phyloP scores from a whole-genome alignment of 164 flowering plant genomes.

The Annona squamosa region DNA sequence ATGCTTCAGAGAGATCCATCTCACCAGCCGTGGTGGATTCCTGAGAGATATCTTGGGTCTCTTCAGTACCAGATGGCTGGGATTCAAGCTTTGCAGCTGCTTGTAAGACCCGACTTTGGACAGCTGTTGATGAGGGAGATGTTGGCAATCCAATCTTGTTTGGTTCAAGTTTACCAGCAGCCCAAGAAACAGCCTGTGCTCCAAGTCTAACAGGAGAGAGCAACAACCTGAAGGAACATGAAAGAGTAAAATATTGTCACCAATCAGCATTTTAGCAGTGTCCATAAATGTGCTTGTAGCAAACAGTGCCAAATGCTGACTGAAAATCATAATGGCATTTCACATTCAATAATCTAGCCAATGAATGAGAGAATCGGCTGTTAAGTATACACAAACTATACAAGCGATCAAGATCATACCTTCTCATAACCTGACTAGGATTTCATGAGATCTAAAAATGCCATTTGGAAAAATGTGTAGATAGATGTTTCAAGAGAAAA shows the following conservation, averaged over 20 bases:
- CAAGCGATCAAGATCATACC: too few relatives aligned
- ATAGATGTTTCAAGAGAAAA: too few relatives aligned
- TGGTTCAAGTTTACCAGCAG: slow-evolving; percentile 60
- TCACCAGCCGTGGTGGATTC: slow-evolving; percentile 33
- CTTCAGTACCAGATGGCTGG: slow-evolving; percentile 62
- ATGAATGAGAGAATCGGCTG: neutral
- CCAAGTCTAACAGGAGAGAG: slow-evolving; percentile 64
- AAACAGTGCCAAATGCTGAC: too few relatives aligned
- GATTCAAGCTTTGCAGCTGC: slow-evolving; percentile 97
- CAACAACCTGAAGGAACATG: slow-evolving; percentile 37
- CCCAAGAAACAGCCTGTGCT: slow-evolving; percentile 78
- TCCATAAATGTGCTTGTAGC: neutral
- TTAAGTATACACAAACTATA: too few relatives aligned
- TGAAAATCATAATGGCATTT: neutral
- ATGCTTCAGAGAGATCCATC: slow-evolving; percentile 55
- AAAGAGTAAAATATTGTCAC: neutral
- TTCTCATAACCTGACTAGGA: too few relatives aligned
- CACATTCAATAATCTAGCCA: neutral
- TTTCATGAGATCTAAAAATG: too few relatives aligned
- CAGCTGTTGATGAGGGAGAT: slow-evolving; percentile 75
- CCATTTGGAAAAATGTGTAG: too few relatives aligned
- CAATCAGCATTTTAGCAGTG: neutral
- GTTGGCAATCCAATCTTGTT: slow-evolving; percentile 64
- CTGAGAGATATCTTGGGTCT: slow-evolving; percentile 29
- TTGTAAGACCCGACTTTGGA: slow-evolving; percentile 76